These are phyloP conservation scores for Glaciozyma martinii DNA, from an alignment of 768 basidiomycete species.

Conservation along the genomic window DNA sequence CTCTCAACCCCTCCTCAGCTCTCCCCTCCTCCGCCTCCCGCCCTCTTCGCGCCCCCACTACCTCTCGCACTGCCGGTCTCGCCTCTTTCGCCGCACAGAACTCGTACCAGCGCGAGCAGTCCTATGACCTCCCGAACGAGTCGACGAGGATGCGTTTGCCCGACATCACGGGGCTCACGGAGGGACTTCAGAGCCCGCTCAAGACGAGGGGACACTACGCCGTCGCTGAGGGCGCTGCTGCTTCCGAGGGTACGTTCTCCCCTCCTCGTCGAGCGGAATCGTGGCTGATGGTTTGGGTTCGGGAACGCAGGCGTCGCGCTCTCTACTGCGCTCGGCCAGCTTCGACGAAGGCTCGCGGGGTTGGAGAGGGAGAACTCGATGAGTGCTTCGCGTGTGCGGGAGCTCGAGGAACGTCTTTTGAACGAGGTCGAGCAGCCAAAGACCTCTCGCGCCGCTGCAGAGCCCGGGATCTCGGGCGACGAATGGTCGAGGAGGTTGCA, in stretches of 20 bases:
- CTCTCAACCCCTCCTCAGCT: background rate
- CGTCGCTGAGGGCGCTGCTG: background rate
- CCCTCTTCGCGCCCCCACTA: background rate
- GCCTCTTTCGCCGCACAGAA: background rate
- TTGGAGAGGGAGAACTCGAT: conserved; percentile 32
- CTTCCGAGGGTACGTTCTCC: conserved; percentile 8
- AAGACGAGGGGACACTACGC: background rate
- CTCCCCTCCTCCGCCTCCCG: background rate
- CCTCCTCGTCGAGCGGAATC: background rate
- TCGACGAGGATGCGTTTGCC: conserved; percentile 22
- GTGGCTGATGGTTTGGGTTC: too few species aligned
- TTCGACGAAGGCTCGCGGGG: conserved; percentile 1
- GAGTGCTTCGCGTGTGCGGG: conserved; percentile 21
- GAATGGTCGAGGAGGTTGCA: conserved; percentile 8
- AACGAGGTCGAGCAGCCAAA: background rate
- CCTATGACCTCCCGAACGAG: background rate
- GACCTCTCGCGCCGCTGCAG: background rate
- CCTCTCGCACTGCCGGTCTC: background rate
- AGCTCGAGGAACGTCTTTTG: conserved; percentile 20
- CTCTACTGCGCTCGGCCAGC: background rate
- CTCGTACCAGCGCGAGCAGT: background rate
- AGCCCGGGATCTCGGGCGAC: background rate
- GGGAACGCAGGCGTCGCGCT: background rate
- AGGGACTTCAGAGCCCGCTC: conserved; percentile 24
- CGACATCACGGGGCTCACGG: conserved; percentile 33